phyloP scores from a whole-genome alignment of 1,284 basidiomycete species.

The Wallemia hederae region DNA sequence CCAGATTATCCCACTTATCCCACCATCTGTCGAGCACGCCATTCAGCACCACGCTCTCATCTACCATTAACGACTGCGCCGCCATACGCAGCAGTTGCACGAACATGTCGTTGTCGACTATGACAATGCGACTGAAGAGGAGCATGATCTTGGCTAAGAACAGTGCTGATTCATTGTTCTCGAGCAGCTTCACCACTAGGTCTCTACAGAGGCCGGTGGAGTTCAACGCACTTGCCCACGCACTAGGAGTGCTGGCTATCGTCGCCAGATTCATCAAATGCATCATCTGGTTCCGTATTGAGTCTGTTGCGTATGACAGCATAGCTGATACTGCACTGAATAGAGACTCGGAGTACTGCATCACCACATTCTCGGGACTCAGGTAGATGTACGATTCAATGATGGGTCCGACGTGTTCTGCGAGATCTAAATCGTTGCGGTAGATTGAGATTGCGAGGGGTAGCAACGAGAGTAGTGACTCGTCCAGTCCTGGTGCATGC shows the following conservation, averaged over 20 bases:
- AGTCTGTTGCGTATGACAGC: neutral
- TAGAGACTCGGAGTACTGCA: neutral
- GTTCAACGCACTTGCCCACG: neutral
- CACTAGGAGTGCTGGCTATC: neutral
- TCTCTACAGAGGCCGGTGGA: neutral
- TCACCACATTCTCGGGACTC: neutral
- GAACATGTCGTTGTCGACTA: neutral
- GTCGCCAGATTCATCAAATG: neutral
- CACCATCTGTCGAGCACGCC: neutral
- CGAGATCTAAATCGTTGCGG: constrained; percentile 38
- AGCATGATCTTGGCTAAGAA: neutral
- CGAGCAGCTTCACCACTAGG: neutral
- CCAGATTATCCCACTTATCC: neutral
- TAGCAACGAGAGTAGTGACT: constrained; percentile 35
- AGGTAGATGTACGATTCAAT: constrained; percentile 55
- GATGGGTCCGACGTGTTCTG: constrained; percentile 34
- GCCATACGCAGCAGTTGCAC: neutral
- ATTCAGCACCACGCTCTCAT: neutral
- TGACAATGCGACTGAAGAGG: neutral
- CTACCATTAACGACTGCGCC: neutral
- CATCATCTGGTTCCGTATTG: neutral
- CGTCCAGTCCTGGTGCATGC: constrained; percentile 30
- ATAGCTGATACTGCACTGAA: neutral
- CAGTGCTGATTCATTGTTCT: neutral
- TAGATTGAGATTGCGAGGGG: constrained; percentile 33